Base-by-base conservation (phyloP, 805 yeast genomes). In the Pichia paraexigua region DNA sequence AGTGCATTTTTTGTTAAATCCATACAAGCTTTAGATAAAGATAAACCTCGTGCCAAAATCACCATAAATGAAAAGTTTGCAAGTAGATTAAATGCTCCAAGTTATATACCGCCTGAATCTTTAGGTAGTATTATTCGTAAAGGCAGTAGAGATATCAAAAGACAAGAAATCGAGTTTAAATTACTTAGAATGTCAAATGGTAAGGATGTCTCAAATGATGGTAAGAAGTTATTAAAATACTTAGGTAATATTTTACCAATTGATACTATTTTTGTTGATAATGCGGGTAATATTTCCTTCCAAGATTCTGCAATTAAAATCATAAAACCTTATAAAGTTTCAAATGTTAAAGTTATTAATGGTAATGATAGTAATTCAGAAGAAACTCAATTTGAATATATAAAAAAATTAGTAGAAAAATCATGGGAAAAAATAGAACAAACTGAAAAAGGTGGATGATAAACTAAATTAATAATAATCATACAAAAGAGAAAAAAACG, bases 1-100 rank as follows among this genome's bases (percentile, higher is more conserved):
- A 82, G 81, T 60, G 71, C 80, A 10, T 63, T 79, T 2, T 83
- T 79, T 61, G 75, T 85, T 55, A 82, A 80, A 59, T 69, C 71
- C 7, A 70, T 84, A 18, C 71, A 71, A 24, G 76, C 59, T 22
- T 42, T 61, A 75, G 12, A 58, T 71, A 47, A 78, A 73, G 45
- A 76, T 66, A 56, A 72, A 66, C 51, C 66, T 57, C 43, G 50
- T n/a, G 39, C 49, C 12, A 54, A 52, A 43, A 15, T 42, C 28
- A 47, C 51, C 20, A 45, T 62, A 32, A 60, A 58, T 49, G 63
- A 62, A 11, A 60, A 57, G 48, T 65, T 64, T 47, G 47, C 54
- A 7, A 45, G 41, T 6, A 55, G 54, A 39, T 53, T 55, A 7
- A 55, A 56, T 21, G 51, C 52, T 9, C 69, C 68, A 22, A 47